phyloP scores from a whole-genome alignment of 495 filamentous ascomycete species.

The Xylaria venustula region DNA sequence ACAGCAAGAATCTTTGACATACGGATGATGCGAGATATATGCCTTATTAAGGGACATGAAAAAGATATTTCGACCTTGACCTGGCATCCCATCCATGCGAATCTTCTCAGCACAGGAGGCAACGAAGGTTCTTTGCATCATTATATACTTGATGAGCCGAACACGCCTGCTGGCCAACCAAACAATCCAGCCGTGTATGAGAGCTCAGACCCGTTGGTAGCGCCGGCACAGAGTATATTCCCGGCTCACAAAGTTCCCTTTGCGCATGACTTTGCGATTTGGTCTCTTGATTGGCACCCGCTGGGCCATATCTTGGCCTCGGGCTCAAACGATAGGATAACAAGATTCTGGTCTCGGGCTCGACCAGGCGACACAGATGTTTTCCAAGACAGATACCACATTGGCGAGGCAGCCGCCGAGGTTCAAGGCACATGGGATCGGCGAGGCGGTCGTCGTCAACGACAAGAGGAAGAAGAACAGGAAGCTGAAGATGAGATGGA shows the following conservation, averaged over 20 bases:
- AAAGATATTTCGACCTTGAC: conserved; percentile 90
- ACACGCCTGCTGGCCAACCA: conserved; percentile 67
- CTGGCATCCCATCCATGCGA: conserved; percentile 91
- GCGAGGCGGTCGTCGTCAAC: conserved; percentile 71
- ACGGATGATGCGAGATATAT: conserved; percentile 97
- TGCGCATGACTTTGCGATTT: conserved; percentile 91
- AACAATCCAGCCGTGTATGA: conserved; percentile 78
- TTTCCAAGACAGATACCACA: conserved; percentile 88
- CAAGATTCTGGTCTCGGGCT: conserved; percentile 90
- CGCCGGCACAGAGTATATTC: conserved; percentile 80
- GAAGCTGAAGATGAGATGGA: conserved; percentile 92
- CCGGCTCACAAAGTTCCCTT: conserved; percentile 81
- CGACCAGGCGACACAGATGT: conserved; percentile 81
- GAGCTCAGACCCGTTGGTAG: conserved; percentile 69
- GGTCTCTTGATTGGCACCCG: conserved; percentile 97
- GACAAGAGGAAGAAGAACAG: conserved; percentile 88
- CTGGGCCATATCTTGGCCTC: conserved; percentile 95
- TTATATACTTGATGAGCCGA: conserved; percentile 89
- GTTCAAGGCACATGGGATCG: conserved; percentile 90
- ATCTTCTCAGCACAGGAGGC: conserved; percentile 86
- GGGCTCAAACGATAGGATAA: conserved; percentile 96
- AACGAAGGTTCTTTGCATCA: conserved; percentile 86
- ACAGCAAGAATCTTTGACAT: conserved; percentile 91
- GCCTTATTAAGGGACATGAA: conserved; percentile 85
- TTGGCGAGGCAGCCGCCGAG: conserved; percentile 89